phyloP scores from a whole-genome alignment of 768 basidiomycete species.

The Hygrophoropsis aurantiaca region DNA sequence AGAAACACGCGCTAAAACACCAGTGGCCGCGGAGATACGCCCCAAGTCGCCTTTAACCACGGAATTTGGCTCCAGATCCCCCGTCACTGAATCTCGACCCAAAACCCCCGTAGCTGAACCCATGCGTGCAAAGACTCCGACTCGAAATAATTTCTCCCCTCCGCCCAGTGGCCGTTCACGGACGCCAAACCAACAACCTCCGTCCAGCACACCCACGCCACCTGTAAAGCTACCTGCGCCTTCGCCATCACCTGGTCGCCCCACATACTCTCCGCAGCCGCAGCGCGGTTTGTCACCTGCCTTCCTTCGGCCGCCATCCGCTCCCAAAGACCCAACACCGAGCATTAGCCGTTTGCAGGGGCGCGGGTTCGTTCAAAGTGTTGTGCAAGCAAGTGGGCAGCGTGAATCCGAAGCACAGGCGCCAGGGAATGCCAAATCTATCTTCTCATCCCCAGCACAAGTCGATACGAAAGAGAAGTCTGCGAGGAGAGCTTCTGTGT shows the following conservation, averaged over 20 bases:
- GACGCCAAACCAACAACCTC: slow-evolving; percentile 4
- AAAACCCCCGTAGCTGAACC: slow-evolving; percentile 18
- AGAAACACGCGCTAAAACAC: slow-evolving; percentile 13
- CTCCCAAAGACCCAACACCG: slow-evolving; percentile 73
- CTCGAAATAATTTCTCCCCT: slow-evolving; percentile 14
- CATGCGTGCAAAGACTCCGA: slow-evolving; percentile 14
- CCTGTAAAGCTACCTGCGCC: slow-evolving; percentile 15
- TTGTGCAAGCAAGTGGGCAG: slow-evolving; percentile 69
- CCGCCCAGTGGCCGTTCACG: not conserved
- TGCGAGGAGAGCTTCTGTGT: slow-evolving; percentile 46
- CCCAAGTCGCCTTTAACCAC: slow-evolving; percentile 13
- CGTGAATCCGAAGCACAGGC: slow-evolving; percentile 38
- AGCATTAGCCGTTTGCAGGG: slow-evolving; percentile 82
- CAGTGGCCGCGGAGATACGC: slow-evolving; percentile 14
- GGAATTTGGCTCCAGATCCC: slow-evolving; percentile 8
- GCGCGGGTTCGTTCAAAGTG: slow-evolving; percentile 82
- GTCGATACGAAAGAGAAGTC: slow-evolving; percentile 35
- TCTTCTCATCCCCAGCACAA: slow-evolving; percentile 33
- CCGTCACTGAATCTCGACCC: slow-evolving; percentile 17
- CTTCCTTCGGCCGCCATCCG: slow-evolving; percentile 49
- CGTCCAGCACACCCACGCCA: slow-evolving; percentile 24
- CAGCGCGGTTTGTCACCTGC: slow-evolving; percentile 51
- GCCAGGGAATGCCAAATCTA: slow-evolving; percentile 26
- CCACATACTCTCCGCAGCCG: slow-evolving; percentile 43
- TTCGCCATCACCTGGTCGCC: slow-evolving; percentile 40